phyloP scores from a whole-genome alignment of 257 asterid species.

The Perilla frutescens region DNA sequence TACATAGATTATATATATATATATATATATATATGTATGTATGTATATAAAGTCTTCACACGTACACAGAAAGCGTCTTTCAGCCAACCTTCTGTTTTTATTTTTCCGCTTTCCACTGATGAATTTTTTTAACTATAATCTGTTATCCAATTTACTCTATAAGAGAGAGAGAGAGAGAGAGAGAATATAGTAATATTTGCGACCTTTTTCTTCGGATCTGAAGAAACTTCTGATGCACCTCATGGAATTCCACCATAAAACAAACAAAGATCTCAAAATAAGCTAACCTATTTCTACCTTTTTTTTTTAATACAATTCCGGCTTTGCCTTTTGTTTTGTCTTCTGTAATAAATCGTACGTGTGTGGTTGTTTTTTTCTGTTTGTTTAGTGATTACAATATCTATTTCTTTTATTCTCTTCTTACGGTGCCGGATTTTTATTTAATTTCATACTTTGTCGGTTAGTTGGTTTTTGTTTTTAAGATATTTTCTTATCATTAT shows the following conservation, averaged over 20 bases:
- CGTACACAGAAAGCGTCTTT: constrained; percentile 49
- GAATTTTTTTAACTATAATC: background rate
- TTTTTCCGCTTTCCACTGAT: constrained; percentile 19
- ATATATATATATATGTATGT: background rate
- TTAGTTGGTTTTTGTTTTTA: background rate
- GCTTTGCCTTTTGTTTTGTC: background rate
- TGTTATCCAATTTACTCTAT: no score
- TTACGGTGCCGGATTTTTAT: constrained; percentile 45
- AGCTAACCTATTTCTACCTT: constrained; percentile 38
- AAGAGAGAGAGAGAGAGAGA: no score
- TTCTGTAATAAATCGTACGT: constrained; percentile 23
- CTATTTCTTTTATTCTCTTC: constrained; percentile 59
- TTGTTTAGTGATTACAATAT: constrained; percentile 47
- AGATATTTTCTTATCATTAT: background rate
- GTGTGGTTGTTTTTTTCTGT: constrained; percentile 6
- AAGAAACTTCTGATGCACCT: constrained; percentile 64
- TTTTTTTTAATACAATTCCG: background rate
- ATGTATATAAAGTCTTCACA: constrained; percentile 35
- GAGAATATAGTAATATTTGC: constrained; percentile 29
- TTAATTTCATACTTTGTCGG: background rate
- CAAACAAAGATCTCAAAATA: constrained; percentile 65
- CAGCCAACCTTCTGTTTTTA: constrained; percentile 17
- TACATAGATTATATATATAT: background rate
- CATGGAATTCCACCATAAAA: constrained; percentile 51
- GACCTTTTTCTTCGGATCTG: constrained; percentile 85